phyloP scores from a whole-genome alignment of 352 stramenopile species.

The Globisporangium ultimum region DNA sequence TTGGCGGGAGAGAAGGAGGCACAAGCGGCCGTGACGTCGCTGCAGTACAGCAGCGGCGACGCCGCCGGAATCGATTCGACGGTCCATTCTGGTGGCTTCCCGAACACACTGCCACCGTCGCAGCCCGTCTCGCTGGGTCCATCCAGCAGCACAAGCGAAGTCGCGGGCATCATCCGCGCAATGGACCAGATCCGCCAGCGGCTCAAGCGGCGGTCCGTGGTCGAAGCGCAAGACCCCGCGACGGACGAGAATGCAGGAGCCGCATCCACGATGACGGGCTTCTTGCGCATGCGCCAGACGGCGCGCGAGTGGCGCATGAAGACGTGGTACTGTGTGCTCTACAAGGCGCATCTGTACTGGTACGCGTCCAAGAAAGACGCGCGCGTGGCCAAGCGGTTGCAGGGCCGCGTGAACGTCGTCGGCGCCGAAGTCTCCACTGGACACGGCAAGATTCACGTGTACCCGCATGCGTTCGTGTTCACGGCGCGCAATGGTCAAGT shows the following conservation, averaged over 20 bases:
- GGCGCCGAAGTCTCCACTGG: conserved; percentile 14
- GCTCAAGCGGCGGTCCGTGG: conserved; percentile 14
- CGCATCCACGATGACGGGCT: conserved; percentile 17
- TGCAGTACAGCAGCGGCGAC: too few species aligned
- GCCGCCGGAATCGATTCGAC: too few species aligned
- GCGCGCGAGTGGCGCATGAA: conserved; percentile 38
- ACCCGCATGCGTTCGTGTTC: conserved; percentile 32
- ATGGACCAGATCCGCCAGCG: conserved; percentile 16
- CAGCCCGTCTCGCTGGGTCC: background rate
- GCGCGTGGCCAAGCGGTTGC: conserved; percentile 16
- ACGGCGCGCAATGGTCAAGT: conserved; percentile 17
- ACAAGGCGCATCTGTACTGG: conserved; percentile 23
- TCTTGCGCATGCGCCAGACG: conserved; percentile 26
- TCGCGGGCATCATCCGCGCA: conserved; percentile 3
- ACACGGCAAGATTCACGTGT: conserved; percentile 21
- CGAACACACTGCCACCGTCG: background rate
- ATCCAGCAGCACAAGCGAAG: background rate
- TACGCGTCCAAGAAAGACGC: conserved; percentile 30
- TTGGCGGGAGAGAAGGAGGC: too few species aligned
- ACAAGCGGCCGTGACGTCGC: too few species aligned
- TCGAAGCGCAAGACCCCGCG: conserved; percentile 20
- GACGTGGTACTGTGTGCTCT: conserved; percentile 36
- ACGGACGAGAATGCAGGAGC: background rate
- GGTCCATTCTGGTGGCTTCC: too few species aligned
- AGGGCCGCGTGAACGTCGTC: conserved; percentile 17